Percentiles rank a stretch among this genome's conserved stretches.
phyloP scores from a whole-genome alignment of 108 stramenopile species.

The Conticribra weissflogii region DNA sequence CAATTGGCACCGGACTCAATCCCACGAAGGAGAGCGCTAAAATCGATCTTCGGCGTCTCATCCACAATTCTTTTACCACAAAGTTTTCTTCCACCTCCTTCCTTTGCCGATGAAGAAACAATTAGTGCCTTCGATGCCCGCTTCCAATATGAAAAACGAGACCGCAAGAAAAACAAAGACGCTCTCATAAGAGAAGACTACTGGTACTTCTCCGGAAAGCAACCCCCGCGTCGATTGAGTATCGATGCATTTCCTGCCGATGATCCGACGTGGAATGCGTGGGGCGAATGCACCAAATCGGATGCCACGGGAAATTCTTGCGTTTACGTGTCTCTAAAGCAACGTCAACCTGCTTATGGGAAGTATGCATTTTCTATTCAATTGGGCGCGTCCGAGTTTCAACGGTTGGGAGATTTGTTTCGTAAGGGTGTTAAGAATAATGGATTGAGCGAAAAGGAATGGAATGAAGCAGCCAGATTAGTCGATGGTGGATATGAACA shows the following conservation, averaged over 20 bases:
- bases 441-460: constrained; percentile 11
- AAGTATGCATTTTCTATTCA: constrained; percentile 66
- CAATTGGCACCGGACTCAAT: background rate
- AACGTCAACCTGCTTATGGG: constrained; percentile 71
- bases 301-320: constrained; percentile 63
- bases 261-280: constrained; percentile 75
- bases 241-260: constrained; percentile 51
- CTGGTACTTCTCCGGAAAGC: constrained; percentile 68
- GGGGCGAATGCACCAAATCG: constrained; percentile 60
- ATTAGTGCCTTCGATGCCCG: background rate
- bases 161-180: constrained; percentile 71
- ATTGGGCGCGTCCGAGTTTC: constrained; percentile 57
- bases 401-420: constrained; percentile 36
- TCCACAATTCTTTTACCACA: constrained; percentile 3
- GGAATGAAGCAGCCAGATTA: constrained; percentile 46
- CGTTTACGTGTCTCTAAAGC: constrained; percentile 73
- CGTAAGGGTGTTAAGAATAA: too few relatives aligned
- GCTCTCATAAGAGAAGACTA: constrained; percentile 79
- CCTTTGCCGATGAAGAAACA: constrained; percentile 3
- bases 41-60: constrained; percentile 2
- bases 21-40: background rate
- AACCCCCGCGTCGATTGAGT: constrained; percentile 60
- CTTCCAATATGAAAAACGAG: constrained; percentile 54
- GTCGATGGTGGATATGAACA: constrained; percentile 34
- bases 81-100: background rate